Evolutionary conservation across 495 filamentous ascomycete genomes (phyloP).

Genomic region (Penicillium cataractarum): DNA sequence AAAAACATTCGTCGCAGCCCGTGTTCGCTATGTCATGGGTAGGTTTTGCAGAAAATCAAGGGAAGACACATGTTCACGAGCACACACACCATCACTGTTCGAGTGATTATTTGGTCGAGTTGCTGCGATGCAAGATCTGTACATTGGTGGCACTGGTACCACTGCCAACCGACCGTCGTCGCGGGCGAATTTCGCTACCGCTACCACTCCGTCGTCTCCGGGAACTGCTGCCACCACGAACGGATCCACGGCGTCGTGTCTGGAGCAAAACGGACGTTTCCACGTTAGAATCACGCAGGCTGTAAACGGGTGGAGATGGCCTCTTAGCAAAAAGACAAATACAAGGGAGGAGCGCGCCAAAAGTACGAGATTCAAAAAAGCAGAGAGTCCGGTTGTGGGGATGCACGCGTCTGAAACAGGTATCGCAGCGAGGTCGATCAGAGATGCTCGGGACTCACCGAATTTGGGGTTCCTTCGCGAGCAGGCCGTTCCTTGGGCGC

Average conservation of each 20-base stretch:
- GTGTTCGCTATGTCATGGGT: slow-evolving; percentile 48
- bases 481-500: slow-evolving; percentile 49
- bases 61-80: slow-evolving; percentile 35
- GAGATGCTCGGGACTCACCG: slow-evolving; percentile 45
- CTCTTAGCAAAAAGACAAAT: slow-evolving; percentile 51
- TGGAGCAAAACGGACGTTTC: slow-evolving; percentile 53
- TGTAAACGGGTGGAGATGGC: slow-evolving; percentile 38
- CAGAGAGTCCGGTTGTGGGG: slow-evolving; percentile 15
- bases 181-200: slow-evolving; percentile 49
- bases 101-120: slow-evolving; percentile 45
- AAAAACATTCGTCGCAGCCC: slow-evolving; percentile 41
- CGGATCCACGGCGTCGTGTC: slow-evolving; percentile 53
- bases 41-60: slow-evolving; percentile 33
- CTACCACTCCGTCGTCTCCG: slow-evolving; percentile 52
- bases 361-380: slow-evolving; percentile 20
- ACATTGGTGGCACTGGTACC: slow-evolving; percentile 41
- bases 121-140: slow-evolving; percentile 51
- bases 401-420: slow-evolving; percentile 23
- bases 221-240: slow-evolving; percentile 35
- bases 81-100: slow-evolving; percentile 30
- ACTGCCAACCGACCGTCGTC: slow-evolving; percentile 49
- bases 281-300: slow-evolving; percentile 57
- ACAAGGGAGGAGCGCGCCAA: slow-evolving; percentile 25
- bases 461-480: slow-evolving; percentile 44
- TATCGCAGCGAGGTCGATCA: slow-evolving; percentile 27